Conservation (phyloP, 2,329 filamentous ascomycete genomes). For the Pleurostoma richardsiae region DNA sequence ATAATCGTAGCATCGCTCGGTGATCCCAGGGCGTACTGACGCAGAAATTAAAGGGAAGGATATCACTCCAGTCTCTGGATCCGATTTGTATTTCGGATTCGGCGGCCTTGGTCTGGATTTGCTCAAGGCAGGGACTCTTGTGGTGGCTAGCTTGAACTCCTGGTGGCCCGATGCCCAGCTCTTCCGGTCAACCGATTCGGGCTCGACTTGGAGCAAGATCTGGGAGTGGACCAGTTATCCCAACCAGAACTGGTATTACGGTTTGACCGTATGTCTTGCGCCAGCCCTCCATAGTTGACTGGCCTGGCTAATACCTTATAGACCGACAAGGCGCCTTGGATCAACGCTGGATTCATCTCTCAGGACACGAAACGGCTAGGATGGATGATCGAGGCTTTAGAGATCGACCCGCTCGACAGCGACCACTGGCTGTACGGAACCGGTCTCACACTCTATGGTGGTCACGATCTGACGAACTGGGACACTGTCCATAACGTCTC, state of each 20-base stretch:
- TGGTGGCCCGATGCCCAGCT: slow-evolving; percentile 56
- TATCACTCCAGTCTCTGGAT: slow-evolving; percentile 47
- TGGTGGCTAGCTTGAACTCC: slow-evolving; percentile 51
- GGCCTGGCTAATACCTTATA: neutral
- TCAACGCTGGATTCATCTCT: slow-evolving; percentile 42
- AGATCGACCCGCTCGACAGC: slow-evolving; percentile 53
- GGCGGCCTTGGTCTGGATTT: slow-evolving; percentile 50
- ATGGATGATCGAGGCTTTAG: slow-evolving; percentile 57
- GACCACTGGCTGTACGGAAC: slow-evolving; percentile 59
- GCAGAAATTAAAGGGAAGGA: slow-evolving; percentile 41
- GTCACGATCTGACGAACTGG: slow-evolving; percentile 51
- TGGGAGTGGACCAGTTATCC: slow-evolving; percentile 47
- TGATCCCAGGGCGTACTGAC: slow-evolving; percentile 20
- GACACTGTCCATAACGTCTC: slow-evolving; percentile 42
- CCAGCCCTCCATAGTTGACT: too few species aligned
- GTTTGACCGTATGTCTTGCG: slow-evolving; percentile 1
- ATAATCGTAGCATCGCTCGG: too few species aligned
- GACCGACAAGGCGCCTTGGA: slow-evolving; percentile 41
- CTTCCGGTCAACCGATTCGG: slow-evolving; percentile 50
- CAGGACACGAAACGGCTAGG: slow-evolving; percentile 45
- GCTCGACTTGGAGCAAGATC: slow-evolving; percentile 45
- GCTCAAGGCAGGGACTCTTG: slow-evolving; percentile 48
- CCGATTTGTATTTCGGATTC: slow-evolving; percentile 46
- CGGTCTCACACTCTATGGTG: slow-evolving; percentile 31
- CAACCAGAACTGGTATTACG: slow-evolving; percentile 38